Evolutionary conservation across 1,139 yeast genomes (phyloP).

Genomic region (Yamadazyma oceani): DNA sequence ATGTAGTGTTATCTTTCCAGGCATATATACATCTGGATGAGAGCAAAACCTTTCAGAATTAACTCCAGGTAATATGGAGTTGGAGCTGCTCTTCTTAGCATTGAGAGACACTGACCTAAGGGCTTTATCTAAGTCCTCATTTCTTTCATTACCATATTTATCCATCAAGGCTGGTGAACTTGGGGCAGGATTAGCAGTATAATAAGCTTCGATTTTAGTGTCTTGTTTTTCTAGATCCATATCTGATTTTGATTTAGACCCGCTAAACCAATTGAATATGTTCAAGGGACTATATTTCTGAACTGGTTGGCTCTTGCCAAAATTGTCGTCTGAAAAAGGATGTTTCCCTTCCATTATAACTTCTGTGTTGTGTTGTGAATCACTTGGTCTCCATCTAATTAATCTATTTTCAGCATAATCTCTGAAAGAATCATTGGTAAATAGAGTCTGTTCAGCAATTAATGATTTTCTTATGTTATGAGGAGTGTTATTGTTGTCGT

Average conservation of each 20-base stretch:
- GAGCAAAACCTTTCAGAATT: background rate
- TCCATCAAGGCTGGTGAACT: background rate
- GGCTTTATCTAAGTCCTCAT: constrained; percentile 7
- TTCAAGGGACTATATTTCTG: constrained; percentile 2
- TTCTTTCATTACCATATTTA: background rate
- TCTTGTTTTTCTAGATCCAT: constrained; percentile 4
- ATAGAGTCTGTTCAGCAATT: background rate
- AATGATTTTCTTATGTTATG: constrained; percentile 7
- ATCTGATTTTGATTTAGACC: background rate
- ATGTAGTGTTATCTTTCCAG: too few relatives aligned
- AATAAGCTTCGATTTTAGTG: background rate
- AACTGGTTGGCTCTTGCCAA: constrained; percentile 7
- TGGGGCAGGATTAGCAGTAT: constrained; percentile 1
- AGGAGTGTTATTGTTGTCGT: background rate
- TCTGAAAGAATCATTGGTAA: constrained; percentile 27
- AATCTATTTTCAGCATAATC: constrained; percentile 52
- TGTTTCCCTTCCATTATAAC: constrained; percentile 38
- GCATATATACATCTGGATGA: constrained; percentile 10
- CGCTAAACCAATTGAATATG: constrained; percentile 11
- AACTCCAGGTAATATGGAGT: background rate
- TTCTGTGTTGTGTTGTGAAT: constrained; percentile 41
- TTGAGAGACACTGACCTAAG: background rate
- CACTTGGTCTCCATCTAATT: constrained; percentile 52
- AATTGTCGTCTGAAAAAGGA: constrained; percentile 29
- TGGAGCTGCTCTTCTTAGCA: constrained; percentile 1